These are phyloP conservation scores for Geotrichum klebahnii DNA, from an alignment of 1,139 yeast species.

Conservation along the genomic window DNA sequence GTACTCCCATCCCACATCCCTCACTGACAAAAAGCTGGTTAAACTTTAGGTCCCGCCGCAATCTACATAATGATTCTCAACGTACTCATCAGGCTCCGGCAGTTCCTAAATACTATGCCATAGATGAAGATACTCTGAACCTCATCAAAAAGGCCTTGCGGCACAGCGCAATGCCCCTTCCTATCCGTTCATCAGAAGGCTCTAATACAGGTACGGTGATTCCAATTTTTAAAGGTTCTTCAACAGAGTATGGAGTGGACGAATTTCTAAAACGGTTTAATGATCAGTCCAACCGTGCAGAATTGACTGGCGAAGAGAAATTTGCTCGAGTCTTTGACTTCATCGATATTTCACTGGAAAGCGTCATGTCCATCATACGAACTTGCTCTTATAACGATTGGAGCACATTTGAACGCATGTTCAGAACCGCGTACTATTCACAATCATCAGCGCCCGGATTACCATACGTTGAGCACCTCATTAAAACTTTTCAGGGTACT, in stretches of 20 bases:
- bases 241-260: slow-evolving; percentile 13
- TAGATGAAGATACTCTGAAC: slow-evolving; percentile 17
- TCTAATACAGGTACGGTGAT: not conserved
- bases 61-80: not conserved
- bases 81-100: not conserved
- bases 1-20: too few species aligned
- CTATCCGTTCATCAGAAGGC: not conserved
- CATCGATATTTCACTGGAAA: slow-evolving; percentile 12
- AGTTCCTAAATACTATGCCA: slow-evolving; percentile 18
- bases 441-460: slow-evolving; percentile 13
- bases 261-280: slow-evolving; percentile 15
- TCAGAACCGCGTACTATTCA: slow-evolving; percentile 17
- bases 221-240: slow-evolving; percentile 14
- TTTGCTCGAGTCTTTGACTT: slow-evolving; percentile 13
- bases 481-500: slow-evolving; percentile 15
- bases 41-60: not conserved
- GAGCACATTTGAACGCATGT: slow-evolving; percentile 17
- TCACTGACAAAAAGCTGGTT: too few species aligned
- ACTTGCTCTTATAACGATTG: slow-evolving; percentile 19
- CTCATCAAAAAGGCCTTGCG: slow-evolving; percentile 17
- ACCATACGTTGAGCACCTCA: slow-evolving; percentile 16
- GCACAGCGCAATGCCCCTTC: slow-evolving; percentile 14
- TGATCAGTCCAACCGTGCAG: slow-evolving; percentile 7
- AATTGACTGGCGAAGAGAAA: slow-evolving; percentile 16
- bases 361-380: slow-evolving; percentile 16